These are phyloP conservation scores for Fomitopsis pulvina DNA, from an alignment of 768 basidiomycete genomes.

Conservation along the genomic window DNA sequence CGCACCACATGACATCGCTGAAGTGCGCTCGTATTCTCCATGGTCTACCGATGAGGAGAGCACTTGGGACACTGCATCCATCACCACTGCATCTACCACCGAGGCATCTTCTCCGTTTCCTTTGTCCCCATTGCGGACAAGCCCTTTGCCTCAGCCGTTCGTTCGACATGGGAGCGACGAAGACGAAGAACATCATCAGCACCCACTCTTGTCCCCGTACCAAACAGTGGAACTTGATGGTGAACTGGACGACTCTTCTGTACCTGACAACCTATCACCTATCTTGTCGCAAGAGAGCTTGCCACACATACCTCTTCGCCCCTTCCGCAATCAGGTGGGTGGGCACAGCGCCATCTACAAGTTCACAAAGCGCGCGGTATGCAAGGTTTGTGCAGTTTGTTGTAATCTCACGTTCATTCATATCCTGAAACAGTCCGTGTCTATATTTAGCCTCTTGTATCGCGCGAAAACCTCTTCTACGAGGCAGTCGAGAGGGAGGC, in stretches of 20 bases:
- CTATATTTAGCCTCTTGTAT: conserved; percentile 76
- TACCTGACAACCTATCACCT: conserved; percentile 29
- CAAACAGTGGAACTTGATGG: conserved; percentile 13
- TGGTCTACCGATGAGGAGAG: conserved; percentile 79
- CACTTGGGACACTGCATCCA: conserved; percentile 67
- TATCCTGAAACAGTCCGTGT: conserved; percentile 18
- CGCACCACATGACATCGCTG: conserved; percentile 16
- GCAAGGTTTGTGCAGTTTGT: conserved; percentile 66
- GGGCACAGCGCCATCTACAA: conserved; percentile 97
- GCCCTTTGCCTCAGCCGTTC: conserved; percentile 24
- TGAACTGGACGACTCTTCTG: conserved; percentile 12
- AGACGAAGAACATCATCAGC: conserved; percentile 24
- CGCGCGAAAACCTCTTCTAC: conserved; percentile 96
- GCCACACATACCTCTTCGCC: conserved; percentile 87
- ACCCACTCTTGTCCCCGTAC: conserved; percentile 14
- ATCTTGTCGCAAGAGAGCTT: conserved; percentile 50
- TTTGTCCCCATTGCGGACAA: conserved; percentile 26
- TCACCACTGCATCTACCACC: conserved; percentile 54
- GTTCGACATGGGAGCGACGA: conserved; percentile 26
- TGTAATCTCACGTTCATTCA: conserved; percentile 4
- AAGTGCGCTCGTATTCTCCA: conserved; percentile 34
- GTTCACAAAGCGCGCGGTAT: conserved; percentile 95
- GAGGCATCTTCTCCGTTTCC: conserved; percentile 36
- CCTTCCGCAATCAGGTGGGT: conserved; percentile 97
- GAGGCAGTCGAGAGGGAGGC: conserved; percentile 93